phyloP scores from a whole-genome alignment of 2,329 filamentous ascomycete genomes.

The Trichoderma pleuroti region DNA sequence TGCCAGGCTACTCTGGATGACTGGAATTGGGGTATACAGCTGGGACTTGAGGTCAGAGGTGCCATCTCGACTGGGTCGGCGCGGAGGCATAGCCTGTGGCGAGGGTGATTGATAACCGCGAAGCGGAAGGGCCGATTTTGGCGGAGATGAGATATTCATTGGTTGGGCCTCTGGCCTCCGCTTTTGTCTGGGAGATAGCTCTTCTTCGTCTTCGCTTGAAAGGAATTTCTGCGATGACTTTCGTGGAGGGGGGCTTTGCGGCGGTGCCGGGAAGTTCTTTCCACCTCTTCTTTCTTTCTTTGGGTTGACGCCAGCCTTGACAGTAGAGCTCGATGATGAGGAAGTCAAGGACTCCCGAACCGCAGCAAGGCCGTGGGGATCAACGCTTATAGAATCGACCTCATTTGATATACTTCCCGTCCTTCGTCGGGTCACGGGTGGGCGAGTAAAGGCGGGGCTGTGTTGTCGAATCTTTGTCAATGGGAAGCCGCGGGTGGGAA shows the following conservation, averaged over 20 bases:
- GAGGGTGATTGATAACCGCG: conserved; percentile 28
- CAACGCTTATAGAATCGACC: conserved; percentile 41
- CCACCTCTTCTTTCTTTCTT: conserved; percentile 42
- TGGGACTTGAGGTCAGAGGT: conserved; percentile 60
- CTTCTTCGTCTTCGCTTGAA: conserved; percentile 35
- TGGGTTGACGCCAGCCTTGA: conserved; percentile 47
- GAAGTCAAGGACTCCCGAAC: conserved; percentile 69
- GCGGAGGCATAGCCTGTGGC: conserved; percentile 45
- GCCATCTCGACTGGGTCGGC: conserved; percentile 65
- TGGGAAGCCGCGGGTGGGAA: conserved; percentile 43
- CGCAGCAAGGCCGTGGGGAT: conserved; percentile 58
- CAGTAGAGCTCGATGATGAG: conserved; percentile 68
- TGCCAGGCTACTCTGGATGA: conserved; percentile 62
- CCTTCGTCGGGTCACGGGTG: conserved; percentile 57
- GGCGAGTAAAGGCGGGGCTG: conserved; percentile 54
- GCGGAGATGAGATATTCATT: conserved; percentile 33
- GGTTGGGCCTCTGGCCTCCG: conserved; percentile 28
- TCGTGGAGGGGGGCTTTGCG: conserved; percentile 59
- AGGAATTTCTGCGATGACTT: conserved; percentile 58
- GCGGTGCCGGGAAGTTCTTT: conserved; percentile 44
- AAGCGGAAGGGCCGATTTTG: conserved; percentile 30
- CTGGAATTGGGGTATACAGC: conserved; percentile 46
- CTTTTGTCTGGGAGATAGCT: conserved; percentile 39
- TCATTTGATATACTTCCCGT: conserved; percentile 54
- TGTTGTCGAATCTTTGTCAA: conserved; percentile 47